Evolutionary conservation across 1,139 yeast species (phyloP).

Genomic region (Blastobotrys serpentis): DNA sequence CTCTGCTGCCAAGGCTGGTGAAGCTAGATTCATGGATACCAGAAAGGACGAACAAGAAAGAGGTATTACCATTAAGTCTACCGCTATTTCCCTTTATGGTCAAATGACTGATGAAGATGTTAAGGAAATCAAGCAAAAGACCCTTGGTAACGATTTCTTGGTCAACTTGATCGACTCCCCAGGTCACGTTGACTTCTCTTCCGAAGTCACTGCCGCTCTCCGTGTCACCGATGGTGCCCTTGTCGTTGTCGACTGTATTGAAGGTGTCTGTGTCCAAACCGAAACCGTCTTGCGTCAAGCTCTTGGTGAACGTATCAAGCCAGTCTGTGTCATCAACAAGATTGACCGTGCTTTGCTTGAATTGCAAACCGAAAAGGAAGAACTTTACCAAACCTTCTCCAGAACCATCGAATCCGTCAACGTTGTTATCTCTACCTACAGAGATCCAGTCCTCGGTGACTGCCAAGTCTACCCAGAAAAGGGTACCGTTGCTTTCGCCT

Average conservation of each 20-base stretch:
- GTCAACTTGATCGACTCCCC: conserved; percentile 99
- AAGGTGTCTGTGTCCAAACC: conserved; percentile 99
- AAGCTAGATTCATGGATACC: conserved; percentile 99
- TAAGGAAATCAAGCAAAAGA: conserved; percentile 94
- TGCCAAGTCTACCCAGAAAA: conserved; percentile 97
- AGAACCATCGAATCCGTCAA: conserved; percentile 99
- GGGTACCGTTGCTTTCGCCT: conserved; percentile 99
- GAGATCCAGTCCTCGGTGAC: conserved; percentile 90
- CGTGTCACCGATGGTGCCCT: conserved; percentile 99
- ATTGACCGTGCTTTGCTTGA: conserved; percentile 99
- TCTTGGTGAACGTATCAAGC: conserved; percentile 99
- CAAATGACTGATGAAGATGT: conserved; percentile 87
- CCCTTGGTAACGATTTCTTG: conserved; percentile 93
- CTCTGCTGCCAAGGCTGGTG: conserved; percentile 99
- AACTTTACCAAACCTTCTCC: conserved; percentile 95
- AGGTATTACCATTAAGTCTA: conserved; percentile 99
- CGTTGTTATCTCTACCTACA: conserved; percentile 95
- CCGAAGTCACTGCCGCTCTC: conserved; percentile 99
- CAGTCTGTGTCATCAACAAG: conserved; percentile 97
- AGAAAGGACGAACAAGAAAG: conserved; percentile 99
- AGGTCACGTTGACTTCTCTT: conserved; percentile 99
- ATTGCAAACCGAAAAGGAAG: conserved; percentile 98
- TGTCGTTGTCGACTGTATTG: conserved; percentile 98
- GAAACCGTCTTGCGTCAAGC: conserved; percentile 99
- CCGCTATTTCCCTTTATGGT: conserved; percentile 95